Evolutionary conservation across 2,329 filamentous ascomycete genomes (phyloP), one percentile per base, ranked within the genome.

Genomic region (Colletotrichum somersetense): DNA sequence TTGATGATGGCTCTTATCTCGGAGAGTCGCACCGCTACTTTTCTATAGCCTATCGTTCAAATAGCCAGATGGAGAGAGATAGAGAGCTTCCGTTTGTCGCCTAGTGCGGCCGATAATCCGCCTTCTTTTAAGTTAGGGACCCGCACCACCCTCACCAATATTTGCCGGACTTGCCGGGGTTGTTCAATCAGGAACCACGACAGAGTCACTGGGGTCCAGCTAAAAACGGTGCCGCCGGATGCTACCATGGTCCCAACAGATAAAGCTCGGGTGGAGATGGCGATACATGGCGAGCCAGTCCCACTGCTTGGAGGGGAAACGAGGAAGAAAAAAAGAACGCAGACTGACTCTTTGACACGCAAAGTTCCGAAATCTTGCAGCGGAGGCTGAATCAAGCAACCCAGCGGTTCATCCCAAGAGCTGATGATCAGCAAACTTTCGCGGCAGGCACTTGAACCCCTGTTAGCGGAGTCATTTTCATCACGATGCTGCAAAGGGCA

Each of bases 91-190:
- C 66, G 42, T 4, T 52, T 69, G 33, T 23, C 26, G 18, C 65
- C 62, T 69, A 69, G 66, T 53, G 66, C 20, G 11, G 42, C 61
- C 50, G 50, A 42, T 64, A 48, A 48, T 33, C 14, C 40, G 50
- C 59, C 52, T 30, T 33, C 33, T 42, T 14, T 26, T 7, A 8
- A 20, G 30, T 5, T 18, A 16, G 14, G 66, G 57, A 11, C 61
- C 66, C 66, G 62, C 66, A 42, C 10, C 12, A 20, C 20, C 52
- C 44, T 23, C 46, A 26, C 44, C 44, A 23, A 12, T 66, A 52
- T n/a, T 23, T 69, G 66, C 66, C 66, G 66, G n/a, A 4, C 20
- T 65, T 66, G 66, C 66, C 66, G 66, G 35, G 48, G 16, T 61
- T 35, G 26, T 44, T 42, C 57, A 48, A 42, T 46, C n/a, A 44